A percentile compares a stretch with the other conserved stretches of the same genome.
Evolutionary conservation across 2,329 filamentous ascomycete species (phyloP).

Genomic region (Neonectria punicea): DNA sequence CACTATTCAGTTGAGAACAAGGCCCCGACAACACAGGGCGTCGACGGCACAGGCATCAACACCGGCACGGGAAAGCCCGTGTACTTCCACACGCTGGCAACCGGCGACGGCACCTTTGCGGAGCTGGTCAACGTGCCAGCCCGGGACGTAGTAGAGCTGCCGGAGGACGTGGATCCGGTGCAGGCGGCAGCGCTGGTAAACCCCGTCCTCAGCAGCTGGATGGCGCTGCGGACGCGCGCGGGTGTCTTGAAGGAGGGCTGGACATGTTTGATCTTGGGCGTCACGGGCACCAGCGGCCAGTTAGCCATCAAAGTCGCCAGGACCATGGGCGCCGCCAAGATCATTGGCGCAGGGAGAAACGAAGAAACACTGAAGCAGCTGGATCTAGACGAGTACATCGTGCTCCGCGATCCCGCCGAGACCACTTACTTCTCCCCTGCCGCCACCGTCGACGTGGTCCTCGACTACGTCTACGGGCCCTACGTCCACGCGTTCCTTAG

Average conservation of each 20-base stretch:
- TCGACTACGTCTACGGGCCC: constrained; percentile 68
- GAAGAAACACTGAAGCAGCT: constrained; percentile 53
- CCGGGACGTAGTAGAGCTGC: constrained; percentile 51
- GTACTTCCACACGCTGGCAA: constrained; percentile 54
- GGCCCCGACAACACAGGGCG: constrained; percentile 62
- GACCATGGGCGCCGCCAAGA: constrained; percentile 57
- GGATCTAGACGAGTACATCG: constrained; percentile 58
- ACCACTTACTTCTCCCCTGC: constrained; percentile 59
- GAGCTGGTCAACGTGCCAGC: constrained; percentile 61
- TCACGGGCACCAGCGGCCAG: constrained; percentile 62
- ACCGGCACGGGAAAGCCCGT: constrained; percentile 57
- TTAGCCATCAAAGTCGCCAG: constrained; percentile 61
- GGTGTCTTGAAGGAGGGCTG: constrained; percentile 50
- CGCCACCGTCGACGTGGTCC: constrained; percentile 61
- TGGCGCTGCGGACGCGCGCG: constrained; percentile 62
- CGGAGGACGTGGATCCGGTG: constrained; percentile 56
- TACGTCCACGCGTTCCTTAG: constrained; percentile 53
- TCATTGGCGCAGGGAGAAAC: constrained; percentile 66
- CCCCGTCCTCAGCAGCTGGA: constrained; percentile 66
- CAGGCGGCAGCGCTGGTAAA: constrained; percentile 65
- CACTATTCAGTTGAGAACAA: constrained; percentile 62
- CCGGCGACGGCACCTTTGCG: constrained; percentile 53
- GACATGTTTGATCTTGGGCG: constrained; percentile 63
- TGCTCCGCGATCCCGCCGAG: constrained; percentile 51
- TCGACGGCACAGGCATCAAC: constrained; percentile 62